Percentiles rank a stretch among this genome's conserved stretches.
These are phyloP conservation scores for Amorphotheca resinae DNA, from an alignment of 495 filamentous ascomycete genomes.

Conservation along the genomic window DNA sequence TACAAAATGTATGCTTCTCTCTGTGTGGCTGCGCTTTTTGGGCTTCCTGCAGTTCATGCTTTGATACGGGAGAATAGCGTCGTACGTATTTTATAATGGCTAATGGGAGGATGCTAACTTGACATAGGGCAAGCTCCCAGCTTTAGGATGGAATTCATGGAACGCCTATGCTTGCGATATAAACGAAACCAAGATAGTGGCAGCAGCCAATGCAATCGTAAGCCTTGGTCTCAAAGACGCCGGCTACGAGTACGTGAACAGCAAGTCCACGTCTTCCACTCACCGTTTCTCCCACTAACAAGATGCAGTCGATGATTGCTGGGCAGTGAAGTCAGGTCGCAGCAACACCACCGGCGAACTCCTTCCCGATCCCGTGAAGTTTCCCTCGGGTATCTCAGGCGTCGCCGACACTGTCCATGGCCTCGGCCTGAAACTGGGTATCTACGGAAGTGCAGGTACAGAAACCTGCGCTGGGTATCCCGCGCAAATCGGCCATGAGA, in stretches of 20 bases:
- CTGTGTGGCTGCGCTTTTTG: background rate
- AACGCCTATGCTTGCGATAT: constrained; percentile 41
- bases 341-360: constrained; percentile 28
- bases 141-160: constrained; percentile 29
- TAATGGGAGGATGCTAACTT: background rate
- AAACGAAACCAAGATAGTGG: constrained; percentile 32
- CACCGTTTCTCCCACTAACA: background rate
- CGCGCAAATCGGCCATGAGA: constrained; percentile 46
- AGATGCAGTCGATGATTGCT: constrained; percentile 51
- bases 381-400: constrained; percentile 46
- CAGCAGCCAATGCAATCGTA: constrained; percentile 34
- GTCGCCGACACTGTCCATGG: constrained; percentile 43
- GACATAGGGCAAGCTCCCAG: constrained; percentile 12
- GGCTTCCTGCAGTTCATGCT: background rate
- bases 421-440: constrained; percentile 50
- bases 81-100: background rate
- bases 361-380: constrained; percentile 42
- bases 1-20: background rate
- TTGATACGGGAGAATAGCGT: constrained; percentile 1
- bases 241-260: constrained; percentile 53
- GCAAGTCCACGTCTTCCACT: constrained; percentile 3
- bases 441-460: constrained; percentile 49
- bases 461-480: constrained; percentile 51
- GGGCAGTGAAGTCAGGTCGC: constrained; percentile 34
- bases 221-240: constrained; percentile 42